Evolutionary conservation across 2,329 filamentous ascomycete species (phyloP).

Genomic region (Colletotrichum paranaense): DNA sequence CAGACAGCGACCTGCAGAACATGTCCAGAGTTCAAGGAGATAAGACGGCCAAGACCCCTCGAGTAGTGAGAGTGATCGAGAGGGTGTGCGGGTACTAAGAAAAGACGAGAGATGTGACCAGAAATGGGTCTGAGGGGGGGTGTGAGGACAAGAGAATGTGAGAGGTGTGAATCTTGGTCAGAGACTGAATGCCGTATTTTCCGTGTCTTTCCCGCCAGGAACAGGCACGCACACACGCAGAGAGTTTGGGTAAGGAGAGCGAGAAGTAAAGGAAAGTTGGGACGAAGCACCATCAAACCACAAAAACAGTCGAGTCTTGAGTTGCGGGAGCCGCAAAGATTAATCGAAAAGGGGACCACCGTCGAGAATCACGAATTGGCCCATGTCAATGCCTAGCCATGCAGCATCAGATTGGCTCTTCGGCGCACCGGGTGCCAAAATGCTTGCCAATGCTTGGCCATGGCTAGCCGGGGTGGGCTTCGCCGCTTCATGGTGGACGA

Average conservation of each 20-base stretch:
- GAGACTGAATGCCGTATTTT: conserved; percentile 27
- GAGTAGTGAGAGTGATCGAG: conserved; percentile 29
- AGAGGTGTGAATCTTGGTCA: conserved; percentile 16
- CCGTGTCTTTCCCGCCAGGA: neutral
- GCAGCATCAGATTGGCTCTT: conserved; percentile 10
- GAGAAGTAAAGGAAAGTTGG: conserved; percentile 22
- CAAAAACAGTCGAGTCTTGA: conserved; percentile 1
- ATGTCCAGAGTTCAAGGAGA: conserved; percentile 28
- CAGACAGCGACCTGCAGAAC: conserved; percentile 24
- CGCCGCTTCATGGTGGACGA: neutral
- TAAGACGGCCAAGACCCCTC: conserved; percentile 29
- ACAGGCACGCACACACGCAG: neutral
- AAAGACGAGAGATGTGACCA: conserved; percentile 17
- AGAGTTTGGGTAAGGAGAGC: conserved; percentile 14
- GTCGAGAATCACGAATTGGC: neutral
- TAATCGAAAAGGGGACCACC: conserved; percentile 8
- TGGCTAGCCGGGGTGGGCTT: neutral
- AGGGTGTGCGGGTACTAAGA: conserved; percentile 29
- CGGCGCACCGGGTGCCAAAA: conserved; percentile 3
- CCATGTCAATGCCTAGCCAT: conserved; percentile 6
- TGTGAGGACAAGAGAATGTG: conserved; percentile 14
- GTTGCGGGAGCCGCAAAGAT: conserved; percentile 6
- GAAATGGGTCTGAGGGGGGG: conserved; percentile 2
- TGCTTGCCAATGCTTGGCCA: conserved; percentile 3
- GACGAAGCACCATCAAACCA: conserved; percentile 14